A percentile compares a stretch with the other conserved stretches of the same genome.
phyloP scores from a whole-genome alignment of 1,284 basidiomycete species.

The Psilocybe mexicana region DNA sequence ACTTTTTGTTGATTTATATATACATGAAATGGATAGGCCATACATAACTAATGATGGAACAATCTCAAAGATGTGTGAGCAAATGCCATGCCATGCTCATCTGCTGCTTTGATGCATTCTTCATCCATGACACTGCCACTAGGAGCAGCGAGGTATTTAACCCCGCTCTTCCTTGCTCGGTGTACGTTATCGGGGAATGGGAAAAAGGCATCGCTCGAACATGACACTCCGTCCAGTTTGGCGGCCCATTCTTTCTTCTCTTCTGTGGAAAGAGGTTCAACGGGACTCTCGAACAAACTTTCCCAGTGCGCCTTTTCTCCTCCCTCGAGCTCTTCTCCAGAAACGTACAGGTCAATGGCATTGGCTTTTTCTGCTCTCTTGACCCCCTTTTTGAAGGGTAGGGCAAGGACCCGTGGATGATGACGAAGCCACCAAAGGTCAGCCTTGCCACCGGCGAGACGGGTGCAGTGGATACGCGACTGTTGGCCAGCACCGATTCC shows the following conservation, averaged over 20 bases:
- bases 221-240: slow-evolving; percentile 82
- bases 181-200: slow-evolving; percentile 99
- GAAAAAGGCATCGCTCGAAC: slow-evolving; percentile 98
- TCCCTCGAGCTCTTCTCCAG: slow-evolving; percentile 85
- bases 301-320: slow-evolving; percentile 94
- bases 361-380: slow-evolving; percentile 99
- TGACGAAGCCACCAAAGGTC: slow-evolving; percentile 99
- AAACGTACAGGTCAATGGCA: slow-evolving; percentile 96
- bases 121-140: slow-evolving; percentile 97
- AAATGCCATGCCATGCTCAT: slow-evolving; percentile 89
- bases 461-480: slow-evolving; percentile 98
- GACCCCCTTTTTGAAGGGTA: slow-evolving; percentile 97
- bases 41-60: slow-evolving; percentile 70
- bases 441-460: slow-evolving; percentile 96
- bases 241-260: slow-evolving; percentile 78
- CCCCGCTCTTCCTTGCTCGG: slow-evolving; percentile 88
- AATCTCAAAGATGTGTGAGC: slow-evolving; percentile 80
- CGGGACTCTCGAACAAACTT: slow-evolving; percentile 77
- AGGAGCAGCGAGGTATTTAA: slow-evolving; percentile 91
- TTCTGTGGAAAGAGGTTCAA: slow-evolving; percentile 64
- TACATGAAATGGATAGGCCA: background rate
- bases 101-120: slow-evolving; percentile 92
- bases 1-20: background rate
- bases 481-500: slow-evolving; percentile 98
- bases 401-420: slow-evolving; percentile 87